Percentiles rank a stretch among this genome's conserved stretches.
Evolutionary conservation across 805 yeast species (phyloP).

Genomic region (Candida palmyrensis): DNA sequence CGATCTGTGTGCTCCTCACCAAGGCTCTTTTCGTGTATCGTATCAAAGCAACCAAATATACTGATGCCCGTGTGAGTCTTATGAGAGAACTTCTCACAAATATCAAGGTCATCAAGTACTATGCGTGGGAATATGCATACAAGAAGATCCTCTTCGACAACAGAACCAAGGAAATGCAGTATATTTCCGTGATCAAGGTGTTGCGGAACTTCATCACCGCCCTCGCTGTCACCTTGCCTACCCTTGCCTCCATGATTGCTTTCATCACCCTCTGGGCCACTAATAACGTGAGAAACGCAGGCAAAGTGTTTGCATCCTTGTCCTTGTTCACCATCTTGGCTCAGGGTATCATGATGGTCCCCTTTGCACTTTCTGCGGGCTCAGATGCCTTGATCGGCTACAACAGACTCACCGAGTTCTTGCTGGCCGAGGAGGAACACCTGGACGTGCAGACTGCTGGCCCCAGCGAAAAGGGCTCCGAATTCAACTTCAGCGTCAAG

Average conservation of each 20-base stretch:
- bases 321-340: slow-evolving; percentile 39
- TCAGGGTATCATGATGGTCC: slow-evolving; percentile 39
- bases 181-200: slow-evolving; percentile 36
- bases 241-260: slow-evolving; percentile 40
- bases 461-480: slow-evolving; percentile 3
- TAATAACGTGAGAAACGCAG: slow-evolving; percentile 31
- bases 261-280: slow-evolving; percentile 43
- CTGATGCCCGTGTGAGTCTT: slow-evolving; percentile 38
- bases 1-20: slow-evolving; percentile 30
- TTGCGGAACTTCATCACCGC: slow-evolving; percentile 39
- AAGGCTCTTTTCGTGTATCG: slow-evolving; percentile 30
- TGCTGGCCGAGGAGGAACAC: slow-evolving; percentile 20
- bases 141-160: slow-evolving; percentile 27
- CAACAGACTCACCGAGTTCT: slow-evolving; percentile 20
- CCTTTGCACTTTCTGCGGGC: slow-evolving; percentile 40
- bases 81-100: slow-evolving; percentile 39
- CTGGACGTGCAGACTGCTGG: slow-evolving; percentile 9
- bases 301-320: slow-evolving; percentile 38
- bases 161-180: slow-evolving; percentile 36
- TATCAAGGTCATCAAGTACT: slow-evolving; percentile 39
- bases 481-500: slow-evolving; percentile 5
- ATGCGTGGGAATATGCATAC: slow-evolving; percentile 44
- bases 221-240: slow-evolving; percentile 39
- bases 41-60: slow-evolving; percentile 29
- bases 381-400: slow-evolving; percentile 42